Evolutionary conservation across 169 alveolate species (phyloP).

Genomic region (Plasmodium ovale): DNA sequence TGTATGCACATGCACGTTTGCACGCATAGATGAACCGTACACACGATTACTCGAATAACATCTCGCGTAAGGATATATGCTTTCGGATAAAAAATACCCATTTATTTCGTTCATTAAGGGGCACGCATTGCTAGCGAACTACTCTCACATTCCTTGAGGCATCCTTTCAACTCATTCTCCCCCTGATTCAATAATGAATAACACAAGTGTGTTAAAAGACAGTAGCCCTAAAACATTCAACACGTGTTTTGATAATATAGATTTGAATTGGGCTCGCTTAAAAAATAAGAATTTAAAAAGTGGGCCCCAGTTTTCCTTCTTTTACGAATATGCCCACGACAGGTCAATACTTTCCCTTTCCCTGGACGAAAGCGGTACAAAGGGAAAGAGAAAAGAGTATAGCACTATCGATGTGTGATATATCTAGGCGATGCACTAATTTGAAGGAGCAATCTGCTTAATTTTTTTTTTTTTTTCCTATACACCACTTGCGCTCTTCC

Average conservation of each 20-base stretch:
- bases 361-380: slow-evolving; percentile 72
- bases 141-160: background rate
- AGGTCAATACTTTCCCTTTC: slow-evolving; percentile 57
- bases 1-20: background rate
- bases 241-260: slow-evolving; percentile 67
- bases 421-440: no score
- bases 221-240: slow-evolving; percentile 50
- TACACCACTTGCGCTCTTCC: background rate
- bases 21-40: no score
- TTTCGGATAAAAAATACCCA: background rate
- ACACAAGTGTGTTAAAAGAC: slow-evolving; percentile 5
- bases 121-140: background rate
- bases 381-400: background rate
- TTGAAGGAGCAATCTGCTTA: no score
- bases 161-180: background rate
- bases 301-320: slow-evolving; percentile 72
- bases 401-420: background rate
- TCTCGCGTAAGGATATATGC: no score
- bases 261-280: slow-evolving; percentile 36
- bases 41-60: no score
- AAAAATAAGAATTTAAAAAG: slow-evolving; percentile 47
- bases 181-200: slow-evolving; percentile 36
- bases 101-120: background rate
- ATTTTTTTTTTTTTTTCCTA: slow-evolving; percentile 1
- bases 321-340: slow-evolving; percentile 75